Conservation (phyloP, 345 rosid genomes). For the Draba incana region DNA sequence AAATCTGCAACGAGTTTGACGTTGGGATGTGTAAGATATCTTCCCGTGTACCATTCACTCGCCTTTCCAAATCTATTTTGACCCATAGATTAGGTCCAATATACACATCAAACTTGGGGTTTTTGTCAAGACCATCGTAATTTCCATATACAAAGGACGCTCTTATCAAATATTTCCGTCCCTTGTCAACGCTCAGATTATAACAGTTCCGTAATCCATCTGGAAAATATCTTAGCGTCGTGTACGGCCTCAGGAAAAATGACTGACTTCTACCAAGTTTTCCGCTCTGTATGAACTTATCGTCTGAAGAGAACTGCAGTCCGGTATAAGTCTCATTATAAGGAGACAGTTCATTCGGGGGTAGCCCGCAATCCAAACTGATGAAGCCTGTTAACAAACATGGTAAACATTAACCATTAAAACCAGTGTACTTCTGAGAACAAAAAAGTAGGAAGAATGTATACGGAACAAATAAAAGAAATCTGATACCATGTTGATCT, state of each 20-base stretch:
- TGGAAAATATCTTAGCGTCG: constrained; percentile 43
- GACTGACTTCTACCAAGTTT: neutral
- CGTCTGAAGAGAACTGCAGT: constrained; percentile 30
- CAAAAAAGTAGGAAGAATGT: no score
- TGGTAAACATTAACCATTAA: neutral
- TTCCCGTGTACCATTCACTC: rapidly evolving
- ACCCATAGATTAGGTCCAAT: constrained; percentile 41
- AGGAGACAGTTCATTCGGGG: neutral
- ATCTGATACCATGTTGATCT: constrained; percentile 41
- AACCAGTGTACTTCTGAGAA: neutral
- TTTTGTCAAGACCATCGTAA: constrained; percentile 27
- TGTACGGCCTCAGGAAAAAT: neutral
- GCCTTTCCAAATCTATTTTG: neutral
- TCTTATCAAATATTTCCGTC: constrained; percentile 44
- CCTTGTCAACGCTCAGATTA: constrained; percentile 33
- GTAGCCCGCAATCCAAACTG: constrained; percentile 50
- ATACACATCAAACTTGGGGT: constrained; percentile 23
- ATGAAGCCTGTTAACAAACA: constrained; percentile 38
- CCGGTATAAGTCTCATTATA: neutral
- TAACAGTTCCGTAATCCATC: constrained; percentile 51
- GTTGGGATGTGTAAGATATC: constrained; percentile 35
- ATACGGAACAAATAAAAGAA: no score
- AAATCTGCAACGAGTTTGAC: constrained; percentile 28
- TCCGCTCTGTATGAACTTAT: constrained; percentile 35
- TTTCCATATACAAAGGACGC: constrained; percentile 47